Evolutionary conservation across 306 rosid species (phyloP), one percentile per base, ranked within the genome.

Genomic region (Prinsepia uniflora): DNA sequence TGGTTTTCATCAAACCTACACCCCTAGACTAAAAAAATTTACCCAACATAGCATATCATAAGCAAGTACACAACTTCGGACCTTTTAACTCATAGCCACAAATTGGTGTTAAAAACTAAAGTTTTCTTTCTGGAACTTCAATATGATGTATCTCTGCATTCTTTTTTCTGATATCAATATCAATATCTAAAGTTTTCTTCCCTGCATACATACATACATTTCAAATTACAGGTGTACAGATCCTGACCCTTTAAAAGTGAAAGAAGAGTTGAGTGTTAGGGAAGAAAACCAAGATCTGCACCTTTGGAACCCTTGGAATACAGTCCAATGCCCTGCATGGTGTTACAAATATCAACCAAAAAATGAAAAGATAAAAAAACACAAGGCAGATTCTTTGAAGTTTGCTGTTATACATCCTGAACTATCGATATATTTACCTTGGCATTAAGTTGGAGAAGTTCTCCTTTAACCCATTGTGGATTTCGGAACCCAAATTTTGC

Each of bases 391-490:
- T 6, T 55, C 53, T 43, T 60, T 10, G 43, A 47, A 62, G 14
- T 61, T 13, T 58, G 41, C 13, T 24, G 24, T 15, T 30, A 71
- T 64, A 67, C 12, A 18, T 78, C 19, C 42, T 55, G 50, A 46
- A 42, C 72, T 24, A 2, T 24, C 14, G 5, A 55, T 48, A 63
- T 70, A n/a, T 63, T 78, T 84, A 95, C 99, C 97, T 86, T 95
- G 84, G 92, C 91, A 72, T 85, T 91, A 75, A 95, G 89, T 78
- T 91, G 97, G 72, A 95, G 96, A 72, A 95, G 85, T 82, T 95
- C 99, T 72, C 99, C 99, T 8, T 95, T 93, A 20, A 95, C 93
- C 99, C 99, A 95, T 80, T 86, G 83, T 70, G 99, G 93, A 79
- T 85, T 88, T 80, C 20, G 78, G 75, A 85, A 91, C 75, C 99